phyloP scores from a whole-genome alignment of 1,284 basidiomycete genomes.

The Fomitopsis betulina region DNA sequence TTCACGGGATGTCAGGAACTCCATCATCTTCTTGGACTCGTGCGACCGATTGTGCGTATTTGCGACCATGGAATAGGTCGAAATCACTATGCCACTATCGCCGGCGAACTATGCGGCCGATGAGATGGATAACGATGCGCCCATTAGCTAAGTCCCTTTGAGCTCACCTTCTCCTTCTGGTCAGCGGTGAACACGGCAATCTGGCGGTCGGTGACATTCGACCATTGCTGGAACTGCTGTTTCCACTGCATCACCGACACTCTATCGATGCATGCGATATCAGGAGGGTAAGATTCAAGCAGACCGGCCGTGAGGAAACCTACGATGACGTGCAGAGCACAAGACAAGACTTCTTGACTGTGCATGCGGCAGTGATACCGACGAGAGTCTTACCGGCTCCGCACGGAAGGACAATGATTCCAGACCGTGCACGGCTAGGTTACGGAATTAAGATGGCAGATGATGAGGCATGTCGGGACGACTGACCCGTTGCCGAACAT shows the following conservation, averaged over 20 bases:
- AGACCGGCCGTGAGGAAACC: constrained; percentile 29
- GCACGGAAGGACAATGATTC: constrained; percentile 98
- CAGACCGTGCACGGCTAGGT: constrained; percentile 86
- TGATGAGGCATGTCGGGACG: not conserved
- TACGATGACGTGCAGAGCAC: constrained; percentile 96
- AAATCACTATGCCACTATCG: constrained; percentile 93
- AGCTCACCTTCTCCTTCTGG: constrained; percentile 87
- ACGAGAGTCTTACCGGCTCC: constrained; percentile 99
- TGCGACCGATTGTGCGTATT: constrained; percentile 95
- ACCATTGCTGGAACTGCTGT: constrained; percentile 96
- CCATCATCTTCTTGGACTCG: constrained; percentile 99
- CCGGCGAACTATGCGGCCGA: constrained; percentile 70
- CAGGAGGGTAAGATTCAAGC: not conserved
- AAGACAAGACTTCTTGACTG: constrained; percentile 99
- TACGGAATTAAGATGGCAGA: not conserved
- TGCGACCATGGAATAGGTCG: constrained; percentile 98
- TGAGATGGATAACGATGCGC: constrained; percentile 4
- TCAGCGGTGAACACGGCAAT: constrained; percentile 95
- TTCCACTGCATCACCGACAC: constrained; percentile 99
- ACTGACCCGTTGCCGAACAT: constrained; percentile 96
- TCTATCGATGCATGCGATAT: constrained; percentile 36
- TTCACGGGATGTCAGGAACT: constrained; percentile 90
- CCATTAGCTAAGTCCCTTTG: not conserved
- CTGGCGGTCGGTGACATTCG: constrained; percentile 91
- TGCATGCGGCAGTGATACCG: constrained; percentile 98